Evolutionary conservation across 2,329 filamentous ascomycete species (phyloP).

Genomic region (Mollisia scopiformis): DNA sequence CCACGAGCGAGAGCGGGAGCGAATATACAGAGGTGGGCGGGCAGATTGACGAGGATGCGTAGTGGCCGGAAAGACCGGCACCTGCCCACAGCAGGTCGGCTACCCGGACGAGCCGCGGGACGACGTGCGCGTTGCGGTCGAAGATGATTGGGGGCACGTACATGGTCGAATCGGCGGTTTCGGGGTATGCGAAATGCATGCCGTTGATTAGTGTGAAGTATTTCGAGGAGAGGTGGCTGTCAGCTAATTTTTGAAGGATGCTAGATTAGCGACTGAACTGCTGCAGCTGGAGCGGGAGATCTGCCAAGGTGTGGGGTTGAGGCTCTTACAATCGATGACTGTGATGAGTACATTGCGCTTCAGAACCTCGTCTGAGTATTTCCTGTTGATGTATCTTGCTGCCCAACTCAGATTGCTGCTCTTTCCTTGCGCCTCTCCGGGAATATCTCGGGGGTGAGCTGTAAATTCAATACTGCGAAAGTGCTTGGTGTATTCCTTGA

Average conservation of each 20-base stretch:
- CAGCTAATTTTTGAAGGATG: conserved; percentile 49
- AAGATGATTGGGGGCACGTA: conserved; percentile 75
- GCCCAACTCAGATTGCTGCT: conserved; percentile 77
- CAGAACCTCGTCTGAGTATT: conserved; percentile 51
- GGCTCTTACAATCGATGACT: conserved; percentile 69
- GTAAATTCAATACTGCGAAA: conserved; percentile 71
- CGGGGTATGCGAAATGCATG: conserved; percentile 62
- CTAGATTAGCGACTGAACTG: background rate
- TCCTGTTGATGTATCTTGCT: conserved; percentile 65
- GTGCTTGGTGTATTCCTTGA: conserved; percentile 64
- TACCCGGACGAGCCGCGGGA: conserved; percentile 69
- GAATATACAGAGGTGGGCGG: conserved; percentile 78
- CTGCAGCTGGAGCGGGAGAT: background rate
- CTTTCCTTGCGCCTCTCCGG: conserved; percentile 72
- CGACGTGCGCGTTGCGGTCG: conserved; percentile 71
- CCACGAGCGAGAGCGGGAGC: conserved; percentile 66
- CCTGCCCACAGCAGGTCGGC: conserved; percentile 75
- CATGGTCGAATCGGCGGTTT: conserved; percentile 63
- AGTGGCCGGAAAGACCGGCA: conserved; percentile 71
- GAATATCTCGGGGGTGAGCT: conserved; percentile 66
- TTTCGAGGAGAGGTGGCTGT: conserved; percentile 69
- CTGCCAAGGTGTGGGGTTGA: background rate
- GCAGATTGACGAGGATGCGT: conserved; percentile 63
- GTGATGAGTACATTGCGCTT: conserved; percentile 69
- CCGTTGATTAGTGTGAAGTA: conserved; percentile 68